A percentile compares a stretch with the other conserved stretches of the same genome.
phyloP scores from a whole-genome alignment of 805 yeast genomes.

The Hanseniaspora thailandica region DNA sequence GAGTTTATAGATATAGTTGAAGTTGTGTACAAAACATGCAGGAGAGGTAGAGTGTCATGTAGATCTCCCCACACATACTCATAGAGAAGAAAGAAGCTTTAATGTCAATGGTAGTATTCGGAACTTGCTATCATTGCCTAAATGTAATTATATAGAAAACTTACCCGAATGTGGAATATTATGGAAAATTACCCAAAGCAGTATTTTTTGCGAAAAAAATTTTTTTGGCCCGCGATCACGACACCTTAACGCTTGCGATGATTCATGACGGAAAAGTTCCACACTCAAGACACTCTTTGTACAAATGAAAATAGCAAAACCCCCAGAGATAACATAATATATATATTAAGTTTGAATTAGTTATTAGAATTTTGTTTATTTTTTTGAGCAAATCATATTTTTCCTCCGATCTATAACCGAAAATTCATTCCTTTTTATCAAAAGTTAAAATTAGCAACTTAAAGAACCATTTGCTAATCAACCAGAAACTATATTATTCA shows the following conservation, averaged over 20 bases:
- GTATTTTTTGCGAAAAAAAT: no score
- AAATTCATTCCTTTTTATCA: conserved; percentile 1
- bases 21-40: conserved; percentile 79
- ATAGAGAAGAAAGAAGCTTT: no score
- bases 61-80: conserved; percentile 62
- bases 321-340: neutral
- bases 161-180: neutral
- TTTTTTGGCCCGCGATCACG: no score
- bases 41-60: conserved; percentile 85
- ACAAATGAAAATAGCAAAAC: no score
- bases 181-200: no score
- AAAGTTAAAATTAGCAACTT: conserved; percentile 3
- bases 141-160: neutral
- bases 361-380: neutral
- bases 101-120: no score
- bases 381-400: neutral
- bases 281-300: no score
- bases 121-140: no score
- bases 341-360: neutral
- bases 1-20: conserved; percentile 87
- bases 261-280: no score
- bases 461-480: neutral
- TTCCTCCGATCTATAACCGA: neutral
- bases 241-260: no score
- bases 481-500: conserved; percentile 7